Conservation (phyloP, 1,284 basidiomycete species). For the Leccinum insolens region DNA sequence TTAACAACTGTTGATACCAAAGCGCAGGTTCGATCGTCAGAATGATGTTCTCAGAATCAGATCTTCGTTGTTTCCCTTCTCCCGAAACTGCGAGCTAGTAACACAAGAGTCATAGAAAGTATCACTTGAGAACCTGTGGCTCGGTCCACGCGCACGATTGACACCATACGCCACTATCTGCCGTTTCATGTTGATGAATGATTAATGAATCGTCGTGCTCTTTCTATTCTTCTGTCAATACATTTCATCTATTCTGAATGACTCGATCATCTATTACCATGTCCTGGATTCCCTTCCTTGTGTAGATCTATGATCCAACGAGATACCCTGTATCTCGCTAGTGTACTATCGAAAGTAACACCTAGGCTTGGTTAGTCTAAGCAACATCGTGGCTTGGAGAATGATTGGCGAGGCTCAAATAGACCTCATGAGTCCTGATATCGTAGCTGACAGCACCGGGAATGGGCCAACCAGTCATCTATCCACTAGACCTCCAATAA, state of each 20-base stretch:
- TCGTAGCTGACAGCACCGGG: background rate
- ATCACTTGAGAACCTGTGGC: too few species aligned
- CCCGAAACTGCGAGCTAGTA: too few species aligned
- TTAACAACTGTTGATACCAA: too few species aligned
- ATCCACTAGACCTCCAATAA: slow-evolving; percentile 29
- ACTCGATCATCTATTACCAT: background rate
- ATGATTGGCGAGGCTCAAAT: background rate
- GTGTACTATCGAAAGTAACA: background rate
- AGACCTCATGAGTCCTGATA: background rate
- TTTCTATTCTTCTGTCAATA: background rate
- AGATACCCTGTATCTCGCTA: background rate
- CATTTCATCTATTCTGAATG: background rate
- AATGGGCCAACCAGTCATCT: slow-evolving; percentile 15
- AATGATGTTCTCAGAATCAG: too few species aligned
- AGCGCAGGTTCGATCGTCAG: too few species aligned
- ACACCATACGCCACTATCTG: background rate
- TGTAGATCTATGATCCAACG: background rate
- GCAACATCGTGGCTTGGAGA: background rate
- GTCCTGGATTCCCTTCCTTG: background rate
- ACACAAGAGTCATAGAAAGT: too few species aligned
- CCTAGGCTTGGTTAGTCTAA: background rate
- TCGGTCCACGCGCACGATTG: background rate
- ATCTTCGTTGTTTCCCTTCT: too few species aligned
- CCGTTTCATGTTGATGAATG: background rate
- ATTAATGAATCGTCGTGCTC: background rate